A percentile compares a stretch with the other conserved stretches of the same genome.
phyloP scores from a whole-genome alignment of 495 filamentous ascomycete genomes.

The Talaromyces liani region DNA sequence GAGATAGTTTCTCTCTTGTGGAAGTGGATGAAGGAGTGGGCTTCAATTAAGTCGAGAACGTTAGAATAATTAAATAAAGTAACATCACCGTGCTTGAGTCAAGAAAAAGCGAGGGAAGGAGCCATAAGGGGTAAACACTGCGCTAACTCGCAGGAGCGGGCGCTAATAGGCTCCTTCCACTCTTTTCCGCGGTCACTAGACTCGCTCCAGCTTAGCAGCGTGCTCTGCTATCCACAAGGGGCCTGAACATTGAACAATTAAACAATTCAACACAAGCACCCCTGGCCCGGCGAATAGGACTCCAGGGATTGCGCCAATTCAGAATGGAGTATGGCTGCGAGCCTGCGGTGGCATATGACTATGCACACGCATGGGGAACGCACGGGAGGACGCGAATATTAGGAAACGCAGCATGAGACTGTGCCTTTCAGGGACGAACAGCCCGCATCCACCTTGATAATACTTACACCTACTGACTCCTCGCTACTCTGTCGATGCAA shows the following conservation, averaged over 20 bases:
- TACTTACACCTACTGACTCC: background rate
- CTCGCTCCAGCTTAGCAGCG: background rate
- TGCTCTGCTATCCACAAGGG: background rate
- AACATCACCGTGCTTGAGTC: background rate
- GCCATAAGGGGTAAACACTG: background rate
- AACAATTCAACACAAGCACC: background rate
- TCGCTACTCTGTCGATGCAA: background rate
- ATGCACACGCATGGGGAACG: background rate
- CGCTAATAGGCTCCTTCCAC: background rate
- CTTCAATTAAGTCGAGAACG: background rate
- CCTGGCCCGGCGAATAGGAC: background rate
- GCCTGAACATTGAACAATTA: background rate
- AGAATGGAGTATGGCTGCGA: background rate
- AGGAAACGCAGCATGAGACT: background rate
- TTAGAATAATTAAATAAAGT: too few relatives aligned
- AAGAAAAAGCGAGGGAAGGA: background rate
- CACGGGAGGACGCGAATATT: background rate
- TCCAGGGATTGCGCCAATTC: background rate
- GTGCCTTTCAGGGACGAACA: background rate
- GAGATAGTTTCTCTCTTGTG: background rate
- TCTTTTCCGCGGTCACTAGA: background rate
- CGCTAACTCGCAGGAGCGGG: background rate
- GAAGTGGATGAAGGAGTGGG: background rate
- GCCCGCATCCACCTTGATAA: background rate
- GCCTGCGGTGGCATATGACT: background rate